Base-by-base conservation (phyloP, 257 asterid species). In the Jacaranda mimosifolia region DNA sequence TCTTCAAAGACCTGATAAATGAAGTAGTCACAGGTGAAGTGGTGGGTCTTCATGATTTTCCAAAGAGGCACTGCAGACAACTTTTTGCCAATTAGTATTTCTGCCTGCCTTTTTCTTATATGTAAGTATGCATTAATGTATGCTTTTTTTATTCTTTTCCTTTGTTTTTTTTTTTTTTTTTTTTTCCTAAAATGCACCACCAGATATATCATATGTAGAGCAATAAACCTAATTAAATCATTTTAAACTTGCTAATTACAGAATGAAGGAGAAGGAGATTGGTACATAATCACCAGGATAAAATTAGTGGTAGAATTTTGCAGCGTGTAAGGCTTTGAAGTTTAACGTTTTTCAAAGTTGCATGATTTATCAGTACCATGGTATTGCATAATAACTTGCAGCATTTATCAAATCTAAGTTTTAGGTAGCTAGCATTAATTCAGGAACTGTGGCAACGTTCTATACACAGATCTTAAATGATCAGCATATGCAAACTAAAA, bases 1-100 rank as follows among this genome's bases (percentile, higher is more conserved):
- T 95, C 80, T 95, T 91, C 55, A 95, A 93, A 81, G 99, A 93
- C 83, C 84, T 95, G 81, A 83, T 95, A 70, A 89, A 87, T 43
- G 98, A 95, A 83, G 85, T 88, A 45, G 84, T 95, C 53, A 83
- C 77, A 40, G 81, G 83, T 73, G 92, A 86, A 69, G 73, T 76
- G 53, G 66, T 76, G 58, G 76, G 81, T 49, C 78, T 71, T 74
- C 77, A 60, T 45, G 80, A 83, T 36, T 69, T 86, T 82, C 77
- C 85, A 52, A 77, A 68, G 58, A 80, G 69, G 74, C 85, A 72
- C 51, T 64, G 82, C 76, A 86, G 82, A 68, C 76, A 84, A 77
- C 82, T 81, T 55, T 81, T 81, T 77, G 74, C 46, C 70, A 73
- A 64, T 66, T 81, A 79, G 84, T 65, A 52, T 56, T 52, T 68